Conservation (phyloP, 805 yeast species). For the Yarrowia bubula region DNA sequence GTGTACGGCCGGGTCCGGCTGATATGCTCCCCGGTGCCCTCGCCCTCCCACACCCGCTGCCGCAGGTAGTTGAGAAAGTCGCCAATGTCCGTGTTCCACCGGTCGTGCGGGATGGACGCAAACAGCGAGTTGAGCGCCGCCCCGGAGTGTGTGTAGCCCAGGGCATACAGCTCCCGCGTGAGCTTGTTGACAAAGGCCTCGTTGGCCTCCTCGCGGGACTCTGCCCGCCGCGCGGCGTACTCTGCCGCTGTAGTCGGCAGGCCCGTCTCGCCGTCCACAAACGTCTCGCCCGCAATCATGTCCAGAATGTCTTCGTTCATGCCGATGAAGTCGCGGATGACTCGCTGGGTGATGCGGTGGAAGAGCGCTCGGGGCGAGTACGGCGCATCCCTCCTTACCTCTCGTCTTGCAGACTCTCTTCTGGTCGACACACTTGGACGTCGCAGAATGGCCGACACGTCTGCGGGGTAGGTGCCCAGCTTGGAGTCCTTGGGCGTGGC, state of each 20-base stretch:
- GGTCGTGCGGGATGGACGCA: slow-evolving; percentile 20
- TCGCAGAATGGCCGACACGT: slow-evolving; percentile 9
- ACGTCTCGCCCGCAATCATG: slow-evolving; percentile 38
- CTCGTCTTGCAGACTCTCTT: not conserved
- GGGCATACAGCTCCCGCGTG: slow-evolving; percentile 15
- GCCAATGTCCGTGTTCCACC: slow-evolving; percentile 24
- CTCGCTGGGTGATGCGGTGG: slow-evolving; percentile 30
- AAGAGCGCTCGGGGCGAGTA: slow-evolving; percentile 3
- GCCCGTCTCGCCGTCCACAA: slow-evolving; percentile 29
- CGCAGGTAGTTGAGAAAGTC: slow-evolving; percentile 22
- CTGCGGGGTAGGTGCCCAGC: slow-evolving; percentile 8
- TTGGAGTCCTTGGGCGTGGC: not conserved
- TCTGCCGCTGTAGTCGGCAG: not conserved
- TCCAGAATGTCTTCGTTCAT: slow-evolving; percentile 41
- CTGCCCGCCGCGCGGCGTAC: not conserved
- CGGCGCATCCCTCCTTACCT: slow-evolving; percentile 9
- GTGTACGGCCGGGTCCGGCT: slow-evolving; percentile 24
- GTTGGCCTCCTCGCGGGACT: slow-evolving; percentile 19
- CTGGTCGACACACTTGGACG: slow-evolving; percentile 4
- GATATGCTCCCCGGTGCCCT: slow-evolving; percentile 10
- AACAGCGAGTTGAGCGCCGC: slow-evolving; percentile 25
- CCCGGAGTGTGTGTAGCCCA: slow-evolving; percentile 22
- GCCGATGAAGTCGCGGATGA: slow-evolving; percentile 38
- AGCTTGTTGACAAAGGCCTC: slow-evolving; percentile 23
- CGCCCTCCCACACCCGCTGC: slow-evolving; percentile 22